Evolutionary conservation across 2,329 filamentous ascomycete genomes (phyloP), one percentile per base, ranked within the genome.

Genomic region (Catunica adiposa): DNA sequence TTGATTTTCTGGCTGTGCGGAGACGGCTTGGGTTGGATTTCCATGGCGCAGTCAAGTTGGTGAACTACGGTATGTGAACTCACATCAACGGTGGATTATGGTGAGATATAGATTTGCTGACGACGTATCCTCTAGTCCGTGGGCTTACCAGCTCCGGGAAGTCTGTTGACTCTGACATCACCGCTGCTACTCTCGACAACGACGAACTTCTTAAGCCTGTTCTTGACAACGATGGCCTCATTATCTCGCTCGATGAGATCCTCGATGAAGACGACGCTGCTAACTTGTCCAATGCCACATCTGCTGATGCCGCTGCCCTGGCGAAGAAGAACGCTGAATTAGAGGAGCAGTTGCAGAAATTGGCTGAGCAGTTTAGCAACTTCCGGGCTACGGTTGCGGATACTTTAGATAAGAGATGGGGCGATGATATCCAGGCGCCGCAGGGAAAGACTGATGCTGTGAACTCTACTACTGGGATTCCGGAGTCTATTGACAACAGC

Each of bases 171-270:
- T 73, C 77, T 57, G 69, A 83, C 46, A 80, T 86, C 57, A 73
- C 79, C 2, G 71, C 71, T 37, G 70, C 73, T 1, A 73, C 80
- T 25, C 81, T 96, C 60, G 75, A 80, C n/a, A 79, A 88, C 59
- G 90, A 97, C 60, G 75, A 77, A 61, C 94, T 82, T 64, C 73
- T 98, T 58, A 84, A 85, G 64, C 92, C 92, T 0, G 82, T 89
- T 3, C 70, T 98, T 6, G 83, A 92, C 58, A 88, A 96, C 61
- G 92, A 98, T 66, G 86, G 89, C 3, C 72, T 97, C 54, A 79
- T 98, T 31, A 89, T 94, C 65, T 86, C 79, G 56, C 73, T 98
- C 20, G 90, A 94, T 60, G 92, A 96, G 60, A 61, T 71, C 11
- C 72, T 94, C 11, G 66, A 67, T 17, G 73, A 76, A 8, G 69